Conservation (phyloP, 2,329 filamentous ascomycete species). For the Elsinoe ampelina region DNA sequence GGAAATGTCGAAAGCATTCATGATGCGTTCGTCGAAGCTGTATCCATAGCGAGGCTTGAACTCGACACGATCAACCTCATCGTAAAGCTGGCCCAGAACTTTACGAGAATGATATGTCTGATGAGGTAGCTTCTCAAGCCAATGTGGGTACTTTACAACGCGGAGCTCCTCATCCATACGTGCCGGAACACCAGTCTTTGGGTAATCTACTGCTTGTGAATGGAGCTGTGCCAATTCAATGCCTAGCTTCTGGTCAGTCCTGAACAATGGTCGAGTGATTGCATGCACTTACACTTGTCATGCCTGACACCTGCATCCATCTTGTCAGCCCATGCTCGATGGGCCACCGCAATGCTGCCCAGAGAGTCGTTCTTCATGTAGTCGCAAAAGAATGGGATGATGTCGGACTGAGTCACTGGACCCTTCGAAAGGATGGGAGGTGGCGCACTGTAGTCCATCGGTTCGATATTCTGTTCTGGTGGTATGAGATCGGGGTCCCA, state of each 20-base stretch:
- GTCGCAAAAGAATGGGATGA: constrained; percentile 76
- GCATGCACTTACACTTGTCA: constrained; percentile 43
- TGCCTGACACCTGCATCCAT: constrained; percentile 54
- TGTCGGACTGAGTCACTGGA: constrained; percentile 61
- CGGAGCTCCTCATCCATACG: constrained; percentile 52
- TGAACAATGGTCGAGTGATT: not conserved
- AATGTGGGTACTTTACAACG: constrained; percentile 69
- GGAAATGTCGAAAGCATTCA: constrained; percentile 51
- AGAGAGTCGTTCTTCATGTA: constrained; percentile 90
- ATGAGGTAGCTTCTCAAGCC: constrained; percentile 60
- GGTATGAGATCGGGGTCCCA: constrained; percentile 77
- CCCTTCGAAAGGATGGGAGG: constrained; percentile 47
- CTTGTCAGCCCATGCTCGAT: constrained; percentile 67
- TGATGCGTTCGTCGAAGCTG: constrained; percentile 66
- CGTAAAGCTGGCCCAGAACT: constrained; percentile 73
- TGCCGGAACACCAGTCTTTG: constrained; percentile 77
- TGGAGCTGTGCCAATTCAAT: constrained; percentile 69
- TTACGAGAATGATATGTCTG: constrained; percentile 57
- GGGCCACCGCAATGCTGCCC: constrained; percentile 68
- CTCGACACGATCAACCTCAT: constrained; percentile 58
- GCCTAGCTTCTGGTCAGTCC: not conserved
- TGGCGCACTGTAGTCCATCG: constrained; percentile 66
- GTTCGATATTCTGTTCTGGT: constrained; percentile 55
- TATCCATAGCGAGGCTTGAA: constrained; percentile 65
- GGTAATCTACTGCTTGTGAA: constrained; percentile 87